A percentile compares a stretch with the other conserved stretches of the same genome.
Conservation (phyloP, 108 stramenopile species). For the Cylindrotheca fusiformis region DNA sequence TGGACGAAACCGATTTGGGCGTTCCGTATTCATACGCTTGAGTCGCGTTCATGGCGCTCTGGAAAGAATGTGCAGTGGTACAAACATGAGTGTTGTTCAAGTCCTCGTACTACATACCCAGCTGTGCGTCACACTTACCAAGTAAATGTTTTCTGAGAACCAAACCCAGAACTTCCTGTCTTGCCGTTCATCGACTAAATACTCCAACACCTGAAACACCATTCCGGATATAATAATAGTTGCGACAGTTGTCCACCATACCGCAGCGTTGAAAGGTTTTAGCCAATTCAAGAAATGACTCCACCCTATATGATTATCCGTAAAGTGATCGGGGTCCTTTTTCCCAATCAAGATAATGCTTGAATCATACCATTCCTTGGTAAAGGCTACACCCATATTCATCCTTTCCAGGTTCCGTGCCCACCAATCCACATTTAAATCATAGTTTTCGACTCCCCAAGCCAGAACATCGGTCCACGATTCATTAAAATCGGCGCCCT, state of each 20-base stretch:
- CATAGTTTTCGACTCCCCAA: conserved; percentile 33
- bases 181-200: conserved; percentile 2
- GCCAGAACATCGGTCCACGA: conserved; percentile 23
- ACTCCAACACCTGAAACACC: conserved; percentile 22
- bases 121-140: conserved; percentile 14
- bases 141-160: conserved; percentile 6
- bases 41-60: background rate
- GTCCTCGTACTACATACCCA: too few species aligned
- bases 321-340: background rate
- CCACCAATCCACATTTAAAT: conserved; percentile 27
- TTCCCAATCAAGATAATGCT: conserved; percentile 34
- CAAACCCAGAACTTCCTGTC: too few species aligned
- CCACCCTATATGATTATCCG: background rate
- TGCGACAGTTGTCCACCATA: conserved; percentile 24
- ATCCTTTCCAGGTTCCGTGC: conserved; percentile 14
- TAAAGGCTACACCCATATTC: conserved; percentile 28
- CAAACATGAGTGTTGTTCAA: conserved; percentile 14
- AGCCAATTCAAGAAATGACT: conserved; percentile 10
- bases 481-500: background rate
- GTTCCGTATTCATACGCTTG: conserved; percentile 5
- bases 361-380: conserved; percentile 26
- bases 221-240: conserved; percentile 31
- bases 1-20: background rate
- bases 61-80: conserved; percentile 1
- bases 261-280: conserved; percentile 20